These are phyloP conservation scores for Pseudocercospora cruenta DNA, from an alignment of 2,329 filamentous ascomycete genomes.

Conservation along the genomic window DNA sequence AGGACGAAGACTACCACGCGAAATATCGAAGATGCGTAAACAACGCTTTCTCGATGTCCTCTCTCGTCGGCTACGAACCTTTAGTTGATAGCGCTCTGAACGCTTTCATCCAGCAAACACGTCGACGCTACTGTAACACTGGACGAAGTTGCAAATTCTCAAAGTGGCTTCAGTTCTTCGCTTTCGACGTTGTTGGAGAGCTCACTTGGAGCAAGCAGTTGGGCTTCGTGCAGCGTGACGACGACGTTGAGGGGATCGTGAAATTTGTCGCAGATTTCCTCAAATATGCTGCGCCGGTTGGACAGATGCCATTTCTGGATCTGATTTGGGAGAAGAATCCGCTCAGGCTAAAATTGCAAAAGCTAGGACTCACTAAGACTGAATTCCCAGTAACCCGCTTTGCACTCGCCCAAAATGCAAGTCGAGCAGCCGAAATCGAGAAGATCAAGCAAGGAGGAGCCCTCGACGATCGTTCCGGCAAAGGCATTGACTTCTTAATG, in stretches of 20 bases:
- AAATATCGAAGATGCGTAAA: slow-evolving; percentile 76
- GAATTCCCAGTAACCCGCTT: slow-evolving; percentile 76
- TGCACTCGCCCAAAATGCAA: slow-evolving; percentile 67
- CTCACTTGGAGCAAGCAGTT: slow-evolving; percentile 76
- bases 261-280: slow-evolving; percentile 66
- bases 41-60: slow-evolving; percentile 75
- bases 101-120: slow-evolving; percentile 64
- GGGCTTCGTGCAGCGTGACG: slow-evolving; percentile 74
- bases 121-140: slow-evolving; percentile 46
- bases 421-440: slow-evolving; percentile 61
- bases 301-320: slow-evolving; percentile 75
- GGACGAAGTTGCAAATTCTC: slow-evolving; percentile 64
- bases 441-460: slow-evolving; percentile 50
- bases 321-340: slow-evolving; percentile 74
- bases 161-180: slow-evolving; percentile 77
- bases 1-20: slow-evolving; percentile 74
- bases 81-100: slow-evolving; percentile 76
- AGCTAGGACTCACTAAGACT: slow-evolving; percentile 67
- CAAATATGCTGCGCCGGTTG: slow-evolving; percentile 72
- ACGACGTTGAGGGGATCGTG: slow-evolving; percentile 76
- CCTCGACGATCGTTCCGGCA: slow-evolving; percentile 40
- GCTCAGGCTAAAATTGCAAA: slow-evolving; percentile 68
- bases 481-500: slow-evolving; percentile 65
- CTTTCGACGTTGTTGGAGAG: slow-evolving; percentile 79
- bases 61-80: slow-evolving; percentile 77